Evolutionary conservation across 2,329 filamentous ascomycete species (phyloP).

Genomic region (Colletotrichum tamarilloi): DNA sequence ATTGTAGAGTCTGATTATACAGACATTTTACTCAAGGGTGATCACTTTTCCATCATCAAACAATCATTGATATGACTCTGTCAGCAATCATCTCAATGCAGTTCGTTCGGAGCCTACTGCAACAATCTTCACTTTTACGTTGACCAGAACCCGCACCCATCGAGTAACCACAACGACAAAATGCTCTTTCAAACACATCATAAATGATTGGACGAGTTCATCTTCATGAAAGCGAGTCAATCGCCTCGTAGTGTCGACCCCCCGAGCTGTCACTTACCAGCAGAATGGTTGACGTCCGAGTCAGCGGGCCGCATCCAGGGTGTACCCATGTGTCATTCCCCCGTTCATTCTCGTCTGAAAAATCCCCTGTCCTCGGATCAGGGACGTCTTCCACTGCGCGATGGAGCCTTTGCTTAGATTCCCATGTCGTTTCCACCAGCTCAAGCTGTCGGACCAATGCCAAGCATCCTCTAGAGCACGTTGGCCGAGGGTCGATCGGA

Average conservation of each 20-base stretch:
- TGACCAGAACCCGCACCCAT: no score
- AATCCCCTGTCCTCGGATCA: not conserved
- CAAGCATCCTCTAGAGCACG: constrained; percentile 3
- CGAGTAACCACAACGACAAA: not conserved
- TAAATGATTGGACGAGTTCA: not conserved
- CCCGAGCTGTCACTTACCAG: not conserved
- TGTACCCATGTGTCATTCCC: not conserved
- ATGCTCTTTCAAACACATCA: not conserved
- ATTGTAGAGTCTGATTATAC: no score
- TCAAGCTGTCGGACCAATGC: constrained; percentile 13
- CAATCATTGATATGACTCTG: no score
- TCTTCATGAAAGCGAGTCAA: not conserved
- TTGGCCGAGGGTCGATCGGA: not conserved
- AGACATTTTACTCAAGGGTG: no score
- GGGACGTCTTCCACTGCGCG: not conserved
- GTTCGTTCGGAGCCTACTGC: no score
- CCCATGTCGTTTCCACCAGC: not conserved
- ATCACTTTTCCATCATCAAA: no score
- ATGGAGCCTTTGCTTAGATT: not conserved
- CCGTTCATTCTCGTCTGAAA: not conserved
- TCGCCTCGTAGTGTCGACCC: not conserved
- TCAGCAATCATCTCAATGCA: no score
- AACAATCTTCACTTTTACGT: no score
- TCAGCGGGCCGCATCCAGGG: not conserved
- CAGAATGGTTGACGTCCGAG: not conserved